Conservation (phyloP, 2,329 filamentous ascomycete genomes). For the Fusarium veterinarium region DNA sequence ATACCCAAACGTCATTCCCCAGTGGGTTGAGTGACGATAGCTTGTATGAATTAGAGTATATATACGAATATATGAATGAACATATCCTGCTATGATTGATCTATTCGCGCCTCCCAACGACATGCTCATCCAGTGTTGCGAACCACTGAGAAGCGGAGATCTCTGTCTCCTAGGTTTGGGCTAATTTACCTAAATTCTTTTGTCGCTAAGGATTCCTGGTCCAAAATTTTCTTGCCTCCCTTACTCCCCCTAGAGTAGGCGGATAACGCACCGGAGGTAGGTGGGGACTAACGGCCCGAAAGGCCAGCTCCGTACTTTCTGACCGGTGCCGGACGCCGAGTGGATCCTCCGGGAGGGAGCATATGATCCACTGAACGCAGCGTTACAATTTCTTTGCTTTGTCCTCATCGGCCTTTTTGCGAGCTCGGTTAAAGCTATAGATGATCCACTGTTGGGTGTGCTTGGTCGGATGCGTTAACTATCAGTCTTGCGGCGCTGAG, state of each 20-base stretch:
- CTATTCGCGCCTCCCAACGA: not conserved
- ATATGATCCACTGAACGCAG: not conserved
- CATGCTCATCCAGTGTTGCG: not conserved
- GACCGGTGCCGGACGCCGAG: not conserved
- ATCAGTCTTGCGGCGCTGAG: not conserved
- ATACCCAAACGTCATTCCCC: conserved; percentile 17
- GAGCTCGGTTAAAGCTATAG: not conserved
- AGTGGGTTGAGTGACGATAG: conserved; percentile 5
- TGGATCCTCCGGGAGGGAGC: not conserved
- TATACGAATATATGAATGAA: conserved; percentile 18
- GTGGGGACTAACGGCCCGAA: conserved; percentile 5
- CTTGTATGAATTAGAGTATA: conserved; percentile 6
- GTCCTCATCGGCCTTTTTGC: not conserved
- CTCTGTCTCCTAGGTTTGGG: not conserved
- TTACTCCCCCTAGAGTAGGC: not conserved
- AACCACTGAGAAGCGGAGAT: not conserved
- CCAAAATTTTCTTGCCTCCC: no score
- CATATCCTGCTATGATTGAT: not conserved
- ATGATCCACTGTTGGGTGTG: no score
- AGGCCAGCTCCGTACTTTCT: not conserved
- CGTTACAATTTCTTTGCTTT: no score
- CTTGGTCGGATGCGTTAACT: no score
- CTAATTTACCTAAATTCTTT: not conserved
- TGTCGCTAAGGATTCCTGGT: not conserved
- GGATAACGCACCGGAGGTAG: not conserved